Evolutionary conservation across 2,329 filamentous ascomycete genomes (phyloP).

Genomic region (Drechslerella coelobrocha): DNA sequence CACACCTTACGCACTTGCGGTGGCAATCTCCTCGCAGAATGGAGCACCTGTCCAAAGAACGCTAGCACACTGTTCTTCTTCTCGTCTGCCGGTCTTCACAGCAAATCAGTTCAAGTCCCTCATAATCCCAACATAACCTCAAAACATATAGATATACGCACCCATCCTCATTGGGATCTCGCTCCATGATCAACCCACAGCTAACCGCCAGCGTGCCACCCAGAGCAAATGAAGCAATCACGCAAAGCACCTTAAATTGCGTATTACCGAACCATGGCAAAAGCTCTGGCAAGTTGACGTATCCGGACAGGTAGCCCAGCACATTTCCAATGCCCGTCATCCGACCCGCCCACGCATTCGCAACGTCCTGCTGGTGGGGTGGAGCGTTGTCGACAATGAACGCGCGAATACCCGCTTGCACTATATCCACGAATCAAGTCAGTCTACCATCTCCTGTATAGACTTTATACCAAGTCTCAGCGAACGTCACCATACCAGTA

Average conservation of each 20-base stretch:
- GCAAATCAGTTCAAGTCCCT: slow-evolving; percentile 59
- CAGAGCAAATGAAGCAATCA: slow-evolving; percentile 79
- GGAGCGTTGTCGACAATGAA: slow-evolving; percentile 95
- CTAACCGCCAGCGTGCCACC: slow-evolving; percentile 58
- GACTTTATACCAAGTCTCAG: neutral
- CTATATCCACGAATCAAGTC: slow-evolving; percentile 58
- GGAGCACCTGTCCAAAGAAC: slow-evolving; percentile 81
- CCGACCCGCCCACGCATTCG: slow-evolving; percentile 92
- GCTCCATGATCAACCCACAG: slow-evolving; percentile 73
- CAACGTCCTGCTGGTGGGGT: slow-evolving; percentile 88
- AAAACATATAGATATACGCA: slow-evolving; percentile 7
- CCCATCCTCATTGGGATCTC: slow-evolving; percentile 70
- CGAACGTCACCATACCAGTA: slow-evolving; percentile 67
- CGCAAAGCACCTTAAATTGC: slow-evolving; percentile 92
- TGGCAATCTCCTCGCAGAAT: slow-evolving; percentile 77
- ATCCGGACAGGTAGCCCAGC: slow-evolving; percentile 66
- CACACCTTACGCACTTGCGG: slow-evolving; percentile 84
- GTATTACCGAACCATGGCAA: slow-evolving; percentile 82
- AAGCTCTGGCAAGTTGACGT: slow-evolving; percentile 39
- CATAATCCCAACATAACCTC: slow-evolving; percentile 54
- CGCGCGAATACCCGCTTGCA: slow-evolving; percentile 88
- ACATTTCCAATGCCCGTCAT: slow-evolving; percentile 89
- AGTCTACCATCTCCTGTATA: neutral
- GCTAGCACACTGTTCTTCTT: slow-evolving; percentile 71
- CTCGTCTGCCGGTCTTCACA: slow-evolving; percentile 64